Base-by-base conservation (phyloP, 148 eudicot species). In the Fallopia convolvulus region DNA sequence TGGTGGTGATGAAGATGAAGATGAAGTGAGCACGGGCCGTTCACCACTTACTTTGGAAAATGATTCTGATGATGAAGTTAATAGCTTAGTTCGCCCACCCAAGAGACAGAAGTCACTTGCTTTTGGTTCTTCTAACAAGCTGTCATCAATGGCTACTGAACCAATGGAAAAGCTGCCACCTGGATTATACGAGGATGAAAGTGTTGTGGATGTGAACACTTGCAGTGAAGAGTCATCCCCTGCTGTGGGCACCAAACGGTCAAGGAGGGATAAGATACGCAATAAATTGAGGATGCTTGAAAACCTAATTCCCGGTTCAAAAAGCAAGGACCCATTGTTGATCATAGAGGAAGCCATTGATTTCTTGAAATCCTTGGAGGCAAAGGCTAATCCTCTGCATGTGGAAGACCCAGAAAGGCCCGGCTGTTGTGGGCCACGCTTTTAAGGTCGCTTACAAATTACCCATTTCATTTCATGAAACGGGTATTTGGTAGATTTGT, bases 1-100 rank as follows among this genome's bases (percentile, higher is more conserved):
- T 17, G 44, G 20, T 68, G 44, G 30, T 26, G 30, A 26, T 26
- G 30, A 26, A 26, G 30, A 68, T 68, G 89, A 86, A 74, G 97
- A 91, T 77, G 91, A 82, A 77, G 81, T 84, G 52, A 92, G 92
- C 83, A 87, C 89, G n/a, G 89, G 81, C 77, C 93, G 81, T 80
- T 83, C 87, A 40, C 93, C 97, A 48, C 80, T 83, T 77, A 72
- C 26, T 36, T 42, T 72, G 40, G 76, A 82, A 53, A 82, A 70
- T 75, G 81, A 70, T 39, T 44, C 44, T 40, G 70, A 82, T 52
- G 77, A 81, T 40, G 88, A 87, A 78, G 85, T 84, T 78, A 85
- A 84, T 30, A 82, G 82, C 78, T 80, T 80, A 70, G 75, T 83
- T 60, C 78, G 78, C 70, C 70, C 86, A 66, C 79, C 74, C 49